Base-by-base conservation (phyloP, 2,329 filamentous ascomycete species). In the Gliomastix tumulicola region DNA sequence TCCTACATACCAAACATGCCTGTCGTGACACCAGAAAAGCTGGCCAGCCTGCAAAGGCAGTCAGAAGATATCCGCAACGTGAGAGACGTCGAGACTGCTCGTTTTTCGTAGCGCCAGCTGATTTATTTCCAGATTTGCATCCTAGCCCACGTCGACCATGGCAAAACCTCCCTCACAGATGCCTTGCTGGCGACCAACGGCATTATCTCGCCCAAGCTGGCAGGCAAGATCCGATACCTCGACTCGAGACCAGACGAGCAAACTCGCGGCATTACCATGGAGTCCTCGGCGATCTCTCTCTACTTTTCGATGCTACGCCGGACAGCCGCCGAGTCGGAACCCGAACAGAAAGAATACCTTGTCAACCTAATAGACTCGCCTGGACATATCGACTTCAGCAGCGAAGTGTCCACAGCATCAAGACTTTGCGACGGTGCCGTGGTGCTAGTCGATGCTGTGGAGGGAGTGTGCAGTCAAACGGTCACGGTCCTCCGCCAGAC, bases 381-480 rank as follows among this genome's bases (percentile, higher is more conserved):
- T 0, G 92, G 92, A 3, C 92, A 98, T 57, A 97, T 98, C 45
- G 92, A 98, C 62, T 98, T 98, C 59, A 96, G 89, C 65, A 95
- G 88, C 46, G 92, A 98, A 57, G 92, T 98, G 1, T 97, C 89
- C 1, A 97, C 90, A 2, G 92, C 92, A 3, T 97, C 90, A 9
- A 76, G 92, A 37, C 68, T 98, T 15, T 97, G 92, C 49, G 92
- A 98, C 57, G 92, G 92, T 25, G 92, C 92, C 7, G 79, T 97
- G 9, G 87, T 98, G 10, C 68, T 98, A 21, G 89, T 98, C 16
- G 92, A 98, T 60, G 92, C 90, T 5, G 92, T 98, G 1, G 92
- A 98, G 59, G 92, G 92, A 35, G 92, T 98, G 4, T 98, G 92
- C 69, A 96, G 89, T 62, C 92, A 98, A 64, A 98, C 92, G 0